These are phyloP conservation scores for Warburgia ugandensis DNA, from an alignment of 164 flowering plant species.

Conservation along the genomic window DNA sequence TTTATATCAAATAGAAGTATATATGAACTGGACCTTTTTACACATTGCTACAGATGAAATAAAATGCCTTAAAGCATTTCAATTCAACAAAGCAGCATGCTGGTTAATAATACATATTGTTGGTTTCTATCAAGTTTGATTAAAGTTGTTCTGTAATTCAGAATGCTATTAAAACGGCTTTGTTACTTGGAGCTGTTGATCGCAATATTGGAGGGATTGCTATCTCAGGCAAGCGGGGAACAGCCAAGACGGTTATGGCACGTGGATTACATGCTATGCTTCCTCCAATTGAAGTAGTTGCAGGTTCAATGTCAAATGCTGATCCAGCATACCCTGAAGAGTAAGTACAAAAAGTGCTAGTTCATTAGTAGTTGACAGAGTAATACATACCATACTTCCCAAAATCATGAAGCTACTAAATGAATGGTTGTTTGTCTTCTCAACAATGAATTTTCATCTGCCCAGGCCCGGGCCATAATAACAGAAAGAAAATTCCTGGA, in stretches of 20 bases:
- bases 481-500: too few species aligned
- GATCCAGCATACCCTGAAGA: slow-evolving; percentile 84
- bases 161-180: slow-evolving; percentile 96
- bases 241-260: slow-evolving; percentile 97
- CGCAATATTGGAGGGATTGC: slow-evolving; percentile 94
- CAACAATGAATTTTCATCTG: too few species aligned
- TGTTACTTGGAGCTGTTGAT: slow-evolving; percentile 90
- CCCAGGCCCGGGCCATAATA: too few species aligned
- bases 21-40: too few species aligned
- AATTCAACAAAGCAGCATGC: not conserved
- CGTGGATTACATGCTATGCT: slow-evolving; percentile 90
- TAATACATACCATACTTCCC: too few species aligned
- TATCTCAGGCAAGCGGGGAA: slow-evolving; percentile 89
- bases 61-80: not conserved
- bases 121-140: not conserved
- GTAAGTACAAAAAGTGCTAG: slow-evolving; percentile 41
- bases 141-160: slow-evolving; percentile 15
- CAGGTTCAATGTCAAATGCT: slow-evolving; percentile 78
- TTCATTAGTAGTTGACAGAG: too few species aligned
- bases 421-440: too few species aligned
- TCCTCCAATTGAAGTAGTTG: slow-evolving; percentile 92
- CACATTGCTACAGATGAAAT: not conserved
- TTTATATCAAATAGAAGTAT: too few species aligned
- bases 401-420: not conserved
- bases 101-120: not conserved